Evolutionary conservation across 169 alveolate species (phyloP), one percentile per base, ranked within the genome.

Genomic region (Sarcocystis neurona): DNA sequence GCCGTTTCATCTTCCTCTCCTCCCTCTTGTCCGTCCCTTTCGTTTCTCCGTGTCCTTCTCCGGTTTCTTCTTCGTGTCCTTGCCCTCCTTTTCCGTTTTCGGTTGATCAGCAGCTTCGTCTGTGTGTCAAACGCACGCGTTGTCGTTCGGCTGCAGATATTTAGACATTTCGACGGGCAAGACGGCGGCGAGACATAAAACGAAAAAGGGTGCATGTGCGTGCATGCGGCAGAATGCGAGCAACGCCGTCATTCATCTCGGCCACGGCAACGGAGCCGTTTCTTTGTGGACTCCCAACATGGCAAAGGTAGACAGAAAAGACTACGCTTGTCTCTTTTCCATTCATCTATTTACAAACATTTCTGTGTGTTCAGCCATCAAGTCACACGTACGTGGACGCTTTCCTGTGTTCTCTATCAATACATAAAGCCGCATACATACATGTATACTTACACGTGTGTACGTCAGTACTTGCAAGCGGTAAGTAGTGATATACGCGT

Each of bases 231-330:
- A 93, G 89, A 97, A 97, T 88, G 94, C 94, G 30, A 75, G 90
- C 72, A 97, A 96, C 93, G 99, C 97, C 44, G 96, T 97, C n/a
- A 91, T 97, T 72, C 94, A 93, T 70, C 91, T 95, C 44, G 99
- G 98, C 8, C 98, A 97, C 89, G 89, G 93, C 41, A 93, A 93
- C 78, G 99, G 99, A 56, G 92, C 94, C 27, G 97, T 97, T 0
- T 91, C 97, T 53, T 93, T 97, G 94, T 97, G 98, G 97, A 93
- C 98, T 0, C 99, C 99, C 27, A 97, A 89, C 86, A 46, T 92
- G 46, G 78, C 60, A 41, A 90, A 85, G 84, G 93, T 68, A 8
- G 23, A n/a, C n/a, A n/a, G n/a, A 23, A n/a, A n/a, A n/a, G n/a
- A n/a, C n/a, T n/a, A n/a, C n/a, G n/a, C n/a, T n/a, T n/a, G n/a